Conservation (phyloP, 108 stramenopile species). For the Cyclotella cryptica region DNA sequence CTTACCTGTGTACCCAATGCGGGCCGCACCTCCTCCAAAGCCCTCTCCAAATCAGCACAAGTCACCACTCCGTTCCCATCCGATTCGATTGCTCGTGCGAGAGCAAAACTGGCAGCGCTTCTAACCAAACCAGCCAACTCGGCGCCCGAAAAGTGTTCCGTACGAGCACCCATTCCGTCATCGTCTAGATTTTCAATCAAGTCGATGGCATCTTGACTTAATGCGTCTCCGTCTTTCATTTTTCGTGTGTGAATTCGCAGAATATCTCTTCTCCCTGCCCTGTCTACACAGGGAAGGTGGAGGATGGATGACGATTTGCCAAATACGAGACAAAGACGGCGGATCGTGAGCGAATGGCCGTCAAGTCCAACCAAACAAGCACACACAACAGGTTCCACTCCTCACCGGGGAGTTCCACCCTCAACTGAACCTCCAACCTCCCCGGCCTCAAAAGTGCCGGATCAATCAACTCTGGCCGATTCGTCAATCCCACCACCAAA, state of each 20-base stretch:
- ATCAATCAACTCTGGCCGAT: conserved; percentile 88
- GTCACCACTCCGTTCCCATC: conserved; percentile 52
- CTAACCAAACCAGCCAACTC: conserved; percentile 91
- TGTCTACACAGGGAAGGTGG: too few relatives aligned
- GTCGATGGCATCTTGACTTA: conserved; percentile 56
- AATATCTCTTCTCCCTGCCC: conserved; percentile 76
- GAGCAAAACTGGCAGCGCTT: conserved; percentile 86
- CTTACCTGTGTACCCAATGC: conserved; percentile 69
- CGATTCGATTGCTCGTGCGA: conserved; percentile 64
- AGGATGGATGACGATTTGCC: neutral
- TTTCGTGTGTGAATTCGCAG: conserved; percentile 87
- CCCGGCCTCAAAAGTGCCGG: conserved; percentile 86
- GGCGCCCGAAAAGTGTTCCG: conserved; percentile 89
- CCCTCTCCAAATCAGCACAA: conserved; percentile 59
- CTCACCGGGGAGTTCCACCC: conserved; percentile 74
- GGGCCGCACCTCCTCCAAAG: conserved; percentile 72
- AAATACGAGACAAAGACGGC: neutral
- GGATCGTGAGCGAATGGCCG: neutral
- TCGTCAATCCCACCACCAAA: conserved; percentile 89
- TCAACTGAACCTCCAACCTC: conserved; percentile 88
- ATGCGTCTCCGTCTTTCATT: conserved; percentile 81
- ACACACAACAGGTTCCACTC: too few relatives aligned
- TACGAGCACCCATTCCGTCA: conserved; percentile 64
- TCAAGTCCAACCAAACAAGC: neutral
- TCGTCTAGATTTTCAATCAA: conserved; percentile 71